A percentile compares a stretch with the other conserved stretches of the same genome.
phyloP scores from a whole-genome alignment of 2,329 filamentous ascomycete genomes.

The Fusarium torreyae region DNA sequence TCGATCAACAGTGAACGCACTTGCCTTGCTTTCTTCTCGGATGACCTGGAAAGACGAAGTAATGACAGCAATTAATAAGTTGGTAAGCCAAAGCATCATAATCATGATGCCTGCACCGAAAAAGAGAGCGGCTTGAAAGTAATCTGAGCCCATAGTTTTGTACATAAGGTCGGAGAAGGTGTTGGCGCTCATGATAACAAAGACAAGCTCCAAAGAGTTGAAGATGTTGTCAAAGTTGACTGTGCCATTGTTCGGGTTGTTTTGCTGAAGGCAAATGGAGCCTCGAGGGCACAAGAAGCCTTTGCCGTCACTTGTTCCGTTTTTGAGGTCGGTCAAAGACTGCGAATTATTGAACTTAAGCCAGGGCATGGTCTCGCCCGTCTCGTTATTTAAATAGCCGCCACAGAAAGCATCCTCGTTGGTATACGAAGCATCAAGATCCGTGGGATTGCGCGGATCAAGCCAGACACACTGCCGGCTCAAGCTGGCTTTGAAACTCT shows the following conservation, averaged over 20 bases:
- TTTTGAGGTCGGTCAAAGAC: slow-evolving; percentile 63
- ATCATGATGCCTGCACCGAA: slow-evolving; percentile 84
- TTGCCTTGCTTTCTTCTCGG: slow-evolving; percentile 93
- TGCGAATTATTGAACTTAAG: slow-evolving; percentile 61
- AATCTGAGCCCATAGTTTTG: slow-evolving; percentile 92
- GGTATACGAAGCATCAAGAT: slow-evolving; percentile 69
- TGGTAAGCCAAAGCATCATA: slow-evolving; percentile 96
- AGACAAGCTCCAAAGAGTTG: slow-evolving; percentile 93
- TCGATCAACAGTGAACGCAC: slow-evolving; percentile 88
- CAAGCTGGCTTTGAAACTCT: slow-evolving; percentile 92
- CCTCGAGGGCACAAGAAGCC: slow-evolving; percentile 89
- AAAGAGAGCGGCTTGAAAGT: slow-evolving; percentile 86
- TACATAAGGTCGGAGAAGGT: slow-evolving; percentile 97
- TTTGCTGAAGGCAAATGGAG: slow-evolving; percentile 85
- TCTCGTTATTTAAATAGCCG: slow-evolving; percentile 78
- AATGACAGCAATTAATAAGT: slow-evolving; percentile 95
- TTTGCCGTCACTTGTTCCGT: slow-evolving; percentile 74
- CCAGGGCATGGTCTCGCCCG: slow-evolving; percentile 76
- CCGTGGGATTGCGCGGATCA: slow-evolving; percentile 72
- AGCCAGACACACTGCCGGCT: slow-evolving; percentile 85
- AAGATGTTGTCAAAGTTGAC: slow-evolving; percentile 96
- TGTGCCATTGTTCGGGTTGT: slow-evolving; percentile 86
- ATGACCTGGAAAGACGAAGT: slow-evolving; percentile 99
- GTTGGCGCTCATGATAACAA: slow-evolving; percentile 98
- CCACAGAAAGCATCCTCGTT: slow-evolving; percentile 86